Base-by-base conservation (phyloP, 176 grass and related monocot species). In the Carex pumila region DNA sequence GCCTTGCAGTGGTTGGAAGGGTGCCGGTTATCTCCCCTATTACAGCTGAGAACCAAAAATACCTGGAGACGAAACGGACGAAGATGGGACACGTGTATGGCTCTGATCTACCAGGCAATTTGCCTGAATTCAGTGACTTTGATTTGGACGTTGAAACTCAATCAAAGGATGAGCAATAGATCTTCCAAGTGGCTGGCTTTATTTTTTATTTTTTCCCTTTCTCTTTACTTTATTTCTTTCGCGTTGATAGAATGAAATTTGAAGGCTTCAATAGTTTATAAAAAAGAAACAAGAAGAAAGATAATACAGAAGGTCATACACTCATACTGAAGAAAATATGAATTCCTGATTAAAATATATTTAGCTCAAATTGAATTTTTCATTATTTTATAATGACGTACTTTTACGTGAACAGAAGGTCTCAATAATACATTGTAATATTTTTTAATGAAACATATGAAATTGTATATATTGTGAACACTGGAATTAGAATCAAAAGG, bases 61-160 rank as follows among this genome's bases (percentile, higher is more conserved):
- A 98, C 56, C 86, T 98, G n/a, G 96, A 98, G 86, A 95, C 95
- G 3, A 98, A 98, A 87, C 73, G 95, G 49, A 95, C 91, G 1
- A 98, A 93, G 71, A 95, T 95, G 96, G 92, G 96, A 0, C 96
- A 99, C 25, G 84, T 99, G 74, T 99, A 99, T 61, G 96, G 93
- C 49, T 95, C 96, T 65, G 96, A 99, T 91, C 92, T 99, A 5
- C 91, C 88, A 1, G 93, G 83, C 59, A 88, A 31, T 71, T 59
- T 90, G 25, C 80, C 91, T 13, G 82, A 84, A 79, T 93, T 94
- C 85, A 18, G 62, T 78, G 80, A 83, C 8, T 49, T 75, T 4
- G 82, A 90, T 22, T 86, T 85, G 56, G 4, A 45, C 17, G n/a
- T 21, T 30, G 41, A 45, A 1, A 77, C 34, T 58, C 31, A 81